Percentiles rank a stretch among this genome's conserved stretches.
Conservation (phyloP, 1,284 basidiomycete genomes). For the Cutaneotrichosporon cavernicola region DNA sequence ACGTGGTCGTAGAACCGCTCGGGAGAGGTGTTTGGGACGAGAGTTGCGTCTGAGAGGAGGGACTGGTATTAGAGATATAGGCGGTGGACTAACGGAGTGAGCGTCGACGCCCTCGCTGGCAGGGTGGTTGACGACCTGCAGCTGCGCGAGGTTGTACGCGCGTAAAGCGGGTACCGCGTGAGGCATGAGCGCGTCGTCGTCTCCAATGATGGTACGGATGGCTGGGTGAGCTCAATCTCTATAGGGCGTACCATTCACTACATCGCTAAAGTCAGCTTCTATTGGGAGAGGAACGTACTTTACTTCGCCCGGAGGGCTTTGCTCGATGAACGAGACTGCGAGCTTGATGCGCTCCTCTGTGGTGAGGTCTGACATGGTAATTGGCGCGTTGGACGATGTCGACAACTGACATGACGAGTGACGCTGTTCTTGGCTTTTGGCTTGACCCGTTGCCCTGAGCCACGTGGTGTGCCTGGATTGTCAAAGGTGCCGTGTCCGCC, state of each 20-base stretch:
- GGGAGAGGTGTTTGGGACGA: conserved; percentile 33
- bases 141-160: conserved; percentile 81
- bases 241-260: conserved; percentile 67
- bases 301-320: conserved; percentile 90
- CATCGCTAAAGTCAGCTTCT: conserved; percentile 58
- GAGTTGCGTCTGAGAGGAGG: conserved; percentile 39
- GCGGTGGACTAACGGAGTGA: conserved; percentile 29
- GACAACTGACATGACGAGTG: conserved; percentile 1
- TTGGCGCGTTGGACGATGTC: background rate
- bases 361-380: conserved; percentile 38
- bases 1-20: conserved; percentile 79
- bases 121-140: conserved; percentile 69
- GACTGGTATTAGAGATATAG: conserved; percentile 24
- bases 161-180: conserved; percentile 72
- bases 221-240: conserved; percentile 56
- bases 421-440: conserved; percentile 2
- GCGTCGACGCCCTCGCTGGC: conserved; percentile 30
- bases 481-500: conserved; percentile 7
- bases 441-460: too few relatives aligned
- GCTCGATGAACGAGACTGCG: conserved; percentile 75
- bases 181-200: conserved; percentile 74
- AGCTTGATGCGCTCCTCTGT: conserved; percentile 45
- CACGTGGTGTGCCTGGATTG: conserved; percentile 10
- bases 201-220: conserved; percentile 78
- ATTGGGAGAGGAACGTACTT: conserved; percentile 55